Conservation (phyloP, 345 rosid genomes). For the Populus davidiana region DNA sequence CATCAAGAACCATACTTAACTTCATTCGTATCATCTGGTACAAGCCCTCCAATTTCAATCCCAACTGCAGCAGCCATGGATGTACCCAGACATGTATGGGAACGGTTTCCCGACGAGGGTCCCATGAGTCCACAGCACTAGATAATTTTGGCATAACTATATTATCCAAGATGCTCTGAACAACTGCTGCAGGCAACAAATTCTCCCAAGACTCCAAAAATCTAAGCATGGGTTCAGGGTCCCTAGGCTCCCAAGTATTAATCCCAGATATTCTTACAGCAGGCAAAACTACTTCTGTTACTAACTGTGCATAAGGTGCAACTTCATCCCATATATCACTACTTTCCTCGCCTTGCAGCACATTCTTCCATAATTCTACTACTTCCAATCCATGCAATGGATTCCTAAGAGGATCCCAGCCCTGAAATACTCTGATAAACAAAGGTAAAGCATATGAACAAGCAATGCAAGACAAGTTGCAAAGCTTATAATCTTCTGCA, state of each 20-base stretch:
- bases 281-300: constrained; percentile 76
- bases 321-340: constrained; percentile 64
- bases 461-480: constrained; percentile 72
- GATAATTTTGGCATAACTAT: constrained; percentile 77
- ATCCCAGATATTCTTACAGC: constrained; percentile 79
- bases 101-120: constrained; percentile 71
- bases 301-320: constrained; percentile 67
- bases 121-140: constrained; percentile 82
- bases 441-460: constrained; percentile 73
- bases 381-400: constrained; percentile 59
- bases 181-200: constrained; percentile 61
- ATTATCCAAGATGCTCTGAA: constrained; percentile 53
- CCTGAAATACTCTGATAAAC: constrained; percentile 81
- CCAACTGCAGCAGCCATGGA: constrained; percentile 90
- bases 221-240: constrained; percentile 92
- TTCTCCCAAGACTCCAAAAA: constrained; percentile 84
- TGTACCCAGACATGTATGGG: constrained; percentile 94
- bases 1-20: constrained; percentile 78
- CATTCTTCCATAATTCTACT: constrained; percentile 60
- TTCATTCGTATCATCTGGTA: constrained; percentile 76
- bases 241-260: constrained; percentile 89
- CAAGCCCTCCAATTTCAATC: constrained; percentile 68
- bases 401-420: constrained; percentile 85
- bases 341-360: constrained; percentile 61
- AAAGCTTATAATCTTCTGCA: constrained; percentile 70